Base-by-base conservation (phyloP, 805 yeast species). In the Saccharomyces mikatae region DNA sequence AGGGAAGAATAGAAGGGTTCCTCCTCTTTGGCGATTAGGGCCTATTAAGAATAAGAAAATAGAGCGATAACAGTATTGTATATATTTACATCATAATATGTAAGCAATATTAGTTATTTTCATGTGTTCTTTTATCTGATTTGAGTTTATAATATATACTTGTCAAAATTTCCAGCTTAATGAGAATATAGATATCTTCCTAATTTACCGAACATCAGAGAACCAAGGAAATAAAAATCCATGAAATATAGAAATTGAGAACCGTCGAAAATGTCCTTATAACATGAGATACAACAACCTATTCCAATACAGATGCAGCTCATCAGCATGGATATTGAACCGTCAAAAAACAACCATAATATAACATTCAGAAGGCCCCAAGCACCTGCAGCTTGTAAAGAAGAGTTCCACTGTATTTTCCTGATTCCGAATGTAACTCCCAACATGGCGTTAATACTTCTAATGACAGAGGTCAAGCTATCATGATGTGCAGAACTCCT, bases 401-500 rank as follows among this genome's bases (percentile, higher is more conserved):
- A 76, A 0, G 86, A 78, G 50, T 76, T 70, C 92, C 92, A 86
- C 61, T 83, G 84, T 41, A 84, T 74, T 58, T 80, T 82, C 60
- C 87, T 77, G 36, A 87, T 77, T 22, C 89, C 89, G 62, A 82
- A 86, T 3, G 83, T 77, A 41, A 87, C 79, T 2, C 95, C 95
- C 47, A 86, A 70, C 61, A 86, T 77, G 2, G 89, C 86, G 53
- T 85, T 79, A 17, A 59, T 56, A 53, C 59, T 59, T 49, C 59
- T 63, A 27, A 66, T 55, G 2, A 67, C 59, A 17, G 65, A 58
- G 14, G 61, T 50, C 47, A 54, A 46, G 8, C 63, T 55, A 46
- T 52, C 52, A 41, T 49, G 54, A 22, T 56, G 52, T 30, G 52
- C 51, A 10, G 58, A 54, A 27, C 58, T 52, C 54, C 52, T 48